Conservation (phyloP, 306 rosid species). For the Canavalia ensiformis region DNA sequence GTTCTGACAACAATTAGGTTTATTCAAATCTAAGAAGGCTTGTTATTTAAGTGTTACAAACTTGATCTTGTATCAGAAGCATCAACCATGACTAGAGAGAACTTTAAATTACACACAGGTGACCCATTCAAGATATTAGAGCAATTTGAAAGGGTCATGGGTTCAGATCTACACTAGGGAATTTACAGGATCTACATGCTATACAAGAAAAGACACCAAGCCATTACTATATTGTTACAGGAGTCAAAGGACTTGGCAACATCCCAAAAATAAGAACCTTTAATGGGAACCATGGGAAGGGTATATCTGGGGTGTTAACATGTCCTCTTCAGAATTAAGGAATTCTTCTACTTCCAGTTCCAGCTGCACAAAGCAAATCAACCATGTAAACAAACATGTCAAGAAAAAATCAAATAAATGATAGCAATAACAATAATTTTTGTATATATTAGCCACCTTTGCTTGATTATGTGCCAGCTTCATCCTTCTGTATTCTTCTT, state of each 20-base stretch:
- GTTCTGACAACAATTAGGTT: slow-evolving; percentile 3
- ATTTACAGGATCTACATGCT: slow-evolving; percentile 72
- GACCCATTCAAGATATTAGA: slow-evolving; percentile 49
- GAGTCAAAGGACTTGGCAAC: slow-evolving; percentile 19
- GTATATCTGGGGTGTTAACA: slow-evolving; percentile 47
- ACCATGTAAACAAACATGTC: slow-evolving; percentile 33
- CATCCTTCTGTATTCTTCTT: slow-evolving; percentile 88
- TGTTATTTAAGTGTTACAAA: slow-evolving; percentile 18
- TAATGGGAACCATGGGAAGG: slow-evolving; percentile 31
- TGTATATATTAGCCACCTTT: slow-evolving; percentile 57
- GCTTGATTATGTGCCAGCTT: slow-evolving; percentile 75
- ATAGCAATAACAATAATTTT: slow-evolving; percentile 10
- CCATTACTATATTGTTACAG: slow-evolving; percentile 44
- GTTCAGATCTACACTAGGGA: slow-evolving; percentile 45
- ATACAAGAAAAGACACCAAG: slow-evolving; percentile 46
- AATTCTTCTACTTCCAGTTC: slow-evolving; percentile 68
- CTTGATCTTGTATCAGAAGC: slow-evolving; percentile 31
- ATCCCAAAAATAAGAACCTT: slow-evolving; percentile 27
- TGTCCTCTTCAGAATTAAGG: slow-evolving; percentile 59
- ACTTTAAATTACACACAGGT: slow-evolving; percentile 17
- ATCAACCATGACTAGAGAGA: slow-evolving; percentile 14
- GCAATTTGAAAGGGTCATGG: slow-evolving; percentile 49
- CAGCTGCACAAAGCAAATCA: slow-evolving; percentile 66
- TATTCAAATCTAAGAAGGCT: slow-evolving; percentile 30
- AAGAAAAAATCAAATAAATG: neutral